These are phyloP conservation scores for Blastobotrys ciferrii DNA, from an alignment of 1,139 yeast genomes.

Conservation along the genomic window DNA sequence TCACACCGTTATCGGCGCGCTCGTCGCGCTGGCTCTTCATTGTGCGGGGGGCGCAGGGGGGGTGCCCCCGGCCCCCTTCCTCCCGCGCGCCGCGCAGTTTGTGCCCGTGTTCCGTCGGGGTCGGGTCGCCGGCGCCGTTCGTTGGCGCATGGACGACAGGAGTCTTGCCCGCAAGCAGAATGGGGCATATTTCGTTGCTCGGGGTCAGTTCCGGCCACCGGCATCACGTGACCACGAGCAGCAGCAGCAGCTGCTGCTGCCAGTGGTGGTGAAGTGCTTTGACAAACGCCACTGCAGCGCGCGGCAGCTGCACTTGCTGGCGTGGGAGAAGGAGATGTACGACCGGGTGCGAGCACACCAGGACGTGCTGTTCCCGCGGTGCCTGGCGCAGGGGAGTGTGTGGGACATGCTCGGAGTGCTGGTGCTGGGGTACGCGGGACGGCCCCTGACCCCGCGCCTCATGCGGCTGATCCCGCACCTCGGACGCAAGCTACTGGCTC, in stretches of 20 bases:
- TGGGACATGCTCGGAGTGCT: constrained; percentile 15
- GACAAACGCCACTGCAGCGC: constrained; percentile 13
- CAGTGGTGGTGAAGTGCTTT: constrained; percentile 8
- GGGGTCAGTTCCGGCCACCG: no score
- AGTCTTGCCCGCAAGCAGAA: not conserved
- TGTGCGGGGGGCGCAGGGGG: no score
- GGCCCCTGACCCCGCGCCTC: constrained; percentile 4
- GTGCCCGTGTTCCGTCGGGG: constrained; percentile 7
- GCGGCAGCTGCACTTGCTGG: constrained; percentile 9
- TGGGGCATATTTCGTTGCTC: constrained; percentile 1
- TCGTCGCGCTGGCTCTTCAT: constrained; percentile 14
- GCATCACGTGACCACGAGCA: no score
- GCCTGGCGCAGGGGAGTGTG: constrained; percentile 11
- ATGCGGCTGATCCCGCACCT: constrained; percentile 9
- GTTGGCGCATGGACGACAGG: not conserved
- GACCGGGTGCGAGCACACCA: constrained; percentile 10
- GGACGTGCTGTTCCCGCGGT: constrained; percentile 12
- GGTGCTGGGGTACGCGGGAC: constrained; percentile 11
- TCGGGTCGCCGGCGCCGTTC: constrained; percentile 8
- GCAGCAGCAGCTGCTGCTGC: no score
- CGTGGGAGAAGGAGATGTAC: constrained; percentile 18
- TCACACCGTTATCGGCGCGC: constrained; percentile 16
- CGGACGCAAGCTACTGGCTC: constrained; percentile 10
- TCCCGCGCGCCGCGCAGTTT: constrained; percentile 5
- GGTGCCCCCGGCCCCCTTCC: no score